Evolutionary conservation across 495 filamentous ascomycete species (phyloP).

Genomic region (Hypoxylon cercidicola): DNA sequence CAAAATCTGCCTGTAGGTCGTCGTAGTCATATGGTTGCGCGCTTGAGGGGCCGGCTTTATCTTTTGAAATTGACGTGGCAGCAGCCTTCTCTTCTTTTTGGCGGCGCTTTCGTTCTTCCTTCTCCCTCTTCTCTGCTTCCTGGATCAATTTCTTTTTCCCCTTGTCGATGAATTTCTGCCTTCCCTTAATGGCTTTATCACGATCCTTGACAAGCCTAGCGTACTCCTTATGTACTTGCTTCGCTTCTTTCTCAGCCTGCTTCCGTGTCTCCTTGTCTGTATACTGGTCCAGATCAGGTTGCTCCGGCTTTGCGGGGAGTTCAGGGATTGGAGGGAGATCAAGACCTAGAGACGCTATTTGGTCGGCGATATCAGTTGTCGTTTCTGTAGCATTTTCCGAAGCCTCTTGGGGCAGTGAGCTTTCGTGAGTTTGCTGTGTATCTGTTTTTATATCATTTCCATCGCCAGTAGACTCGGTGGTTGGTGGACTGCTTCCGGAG

Average conservation of each 20-base stretch:
- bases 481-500: neutral
- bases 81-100: constrained; percentile 40
- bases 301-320: constrained; percentile 52
- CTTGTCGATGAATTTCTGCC: constrained; percentile 66
- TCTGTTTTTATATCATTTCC: neutral
- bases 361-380: constrained; percentile 30
- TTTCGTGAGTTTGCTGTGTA: constrained; percentile 2
- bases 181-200: constrained; percentile 68
- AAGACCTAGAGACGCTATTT: constrained; percentile 37
- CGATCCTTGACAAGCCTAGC: constrained; percentile 70
- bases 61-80: constrained; percentile 29
- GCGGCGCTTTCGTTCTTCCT: constrained; percentile 51
- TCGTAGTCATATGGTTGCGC: constrained; percentile 26
- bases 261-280: constrained; percentile 71
- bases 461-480: neutral
- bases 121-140: constrained; percentile 54
- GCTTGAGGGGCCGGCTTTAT: constrained; percentile 28
- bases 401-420: neutral
- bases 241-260: constrained; percentile 70
- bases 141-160: constrained; percentile 61
- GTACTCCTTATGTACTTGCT: constrained; percentile 66
- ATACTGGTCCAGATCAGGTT: constrained; percentile 61
- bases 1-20: constrained; percentile 13
- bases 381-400: constrained; percentile 8
- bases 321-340: constrained; percentile 56